A percentile compares a stretch with the other conserved stretches of the same genome.
Conservation (phyloP, 2,329 filamentous ascomycete species). For the Xylaria sp. region DNA sequence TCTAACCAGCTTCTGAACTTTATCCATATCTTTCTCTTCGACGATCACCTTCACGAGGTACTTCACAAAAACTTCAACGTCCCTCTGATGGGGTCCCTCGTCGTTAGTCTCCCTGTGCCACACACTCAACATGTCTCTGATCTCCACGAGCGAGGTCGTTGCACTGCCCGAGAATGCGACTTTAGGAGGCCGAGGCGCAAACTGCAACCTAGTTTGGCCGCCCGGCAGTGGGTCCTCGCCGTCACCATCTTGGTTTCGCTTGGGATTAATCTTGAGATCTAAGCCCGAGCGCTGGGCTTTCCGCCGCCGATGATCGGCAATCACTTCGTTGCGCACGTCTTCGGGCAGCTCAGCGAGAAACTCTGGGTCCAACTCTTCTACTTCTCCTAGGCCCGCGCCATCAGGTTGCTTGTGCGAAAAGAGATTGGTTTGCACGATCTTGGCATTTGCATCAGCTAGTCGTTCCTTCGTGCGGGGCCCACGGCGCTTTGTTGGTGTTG, state of each 20-base stretch:
- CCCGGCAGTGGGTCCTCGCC: conserved; percentile 41
- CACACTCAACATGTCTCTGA: conserved; percentile 77
- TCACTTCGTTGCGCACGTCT: conserved; percentile 80
- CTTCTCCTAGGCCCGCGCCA: conserved; percentile 46
- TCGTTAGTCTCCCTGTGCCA: conserved; percentile 80
- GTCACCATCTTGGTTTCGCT: conserved; percentile 31
- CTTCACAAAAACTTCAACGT: conserved; percentile 77
- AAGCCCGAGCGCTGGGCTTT: conserved; percentile 67
- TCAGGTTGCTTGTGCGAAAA: conserved; percentile 56
- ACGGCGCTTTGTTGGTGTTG: conserved; percentile 76
- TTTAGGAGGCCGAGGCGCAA: conserved; percentile 59
- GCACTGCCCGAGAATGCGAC: conserved; percentile 59
- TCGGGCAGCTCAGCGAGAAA: conserved; percentile 87
- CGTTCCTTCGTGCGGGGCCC: conserved; percentile 59
- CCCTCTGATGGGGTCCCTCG: conserved; percentile 82
- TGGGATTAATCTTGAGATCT: conserved; percentile 53
- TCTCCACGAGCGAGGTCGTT: conserved; percentile 62
- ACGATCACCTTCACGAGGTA: conserved; percentile 79
- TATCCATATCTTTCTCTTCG: conserved; percentile 82
- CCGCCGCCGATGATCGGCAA: conserved; percentile 77
- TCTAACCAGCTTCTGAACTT: conserved; percentile 74
- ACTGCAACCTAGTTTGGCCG: conserved; percentile 59
- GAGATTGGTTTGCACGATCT: conserved; percentile 80
- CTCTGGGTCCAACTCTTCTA: conserved; percentile 70
- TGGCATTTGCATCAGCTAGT: conserved; percentile 65